These are phyloP conservation scores for Isochrysis galbana DNA, from an alignment of 78 protist genomes.

Conservation along the genomic window DNA sequence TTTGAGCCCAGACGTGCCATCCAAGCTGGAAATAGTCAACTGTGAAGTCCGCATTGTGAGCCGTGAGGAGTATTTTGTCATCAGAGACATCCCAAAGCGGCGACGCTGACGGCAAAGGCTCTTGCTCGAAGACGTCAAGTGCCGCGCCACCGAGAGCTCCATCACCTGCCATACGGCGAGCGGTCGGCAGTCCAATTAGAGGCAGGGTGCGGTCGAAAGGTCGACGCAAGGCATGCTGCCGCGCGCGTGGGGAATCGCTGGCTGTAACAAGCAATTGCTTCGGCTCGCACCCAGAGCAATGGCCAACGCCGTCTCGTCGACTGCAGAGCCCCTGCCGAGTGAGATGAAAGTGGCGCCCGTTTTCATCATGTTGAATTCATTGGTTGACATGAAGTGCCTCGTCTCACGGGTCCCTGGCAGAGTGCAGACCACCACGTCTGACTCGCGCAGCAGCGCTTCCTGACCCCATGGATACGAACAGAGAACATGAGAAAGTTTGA, in stretches of 20 bases:
- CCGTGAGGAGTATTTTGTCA: slow-evolving; percentile 46
- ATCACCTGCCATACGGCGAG: no score
- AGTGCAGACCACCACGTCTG: slow-evolving; percentile 45
- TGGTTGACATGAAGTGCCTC: not conserved
- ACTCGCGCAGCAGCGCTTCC: not conserved
- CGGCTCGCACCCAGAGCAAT: slow-evolving; percentile 31
- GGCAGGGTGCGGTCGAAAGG: no score
- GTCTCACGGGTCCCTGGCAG: slow-evolving; percentile 50
- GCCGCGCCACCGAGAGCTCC: slow-evolving; percentile 58
- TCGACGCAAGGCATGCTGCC: no score
- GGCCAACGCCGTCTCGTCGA: slow-evolving; percentile 51
- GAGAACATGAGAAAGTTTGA: not conserved
- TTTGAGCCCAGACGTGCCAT: not conserved
- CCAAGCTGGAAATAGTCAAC: not conserved
- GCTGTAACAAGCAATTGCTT: no score
- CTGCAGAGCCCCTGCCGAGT: slow-evolving; percentile 52
- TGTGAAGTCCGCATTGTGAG: slow-evolving; percentile 55
- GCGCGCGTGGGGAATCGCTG: no score
- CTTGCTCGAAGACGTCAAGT: slow-evolving; percentile 62
- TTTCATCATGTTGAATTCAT: not conserved
- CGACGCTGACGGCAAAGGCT: slow-evolving; percentile 57
- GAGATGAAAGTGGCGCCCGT: slow-evolving; percentile 21
- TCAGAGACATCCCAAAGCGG: slow-evolving; percentile 27
- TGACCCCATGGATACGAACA: not conserved
- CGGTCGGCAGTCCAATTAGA: no score